Evolutionary conservation across 768 basidiomycete species (phyloP).

Genomic region (Podaxis carcinomalis): DNA sequence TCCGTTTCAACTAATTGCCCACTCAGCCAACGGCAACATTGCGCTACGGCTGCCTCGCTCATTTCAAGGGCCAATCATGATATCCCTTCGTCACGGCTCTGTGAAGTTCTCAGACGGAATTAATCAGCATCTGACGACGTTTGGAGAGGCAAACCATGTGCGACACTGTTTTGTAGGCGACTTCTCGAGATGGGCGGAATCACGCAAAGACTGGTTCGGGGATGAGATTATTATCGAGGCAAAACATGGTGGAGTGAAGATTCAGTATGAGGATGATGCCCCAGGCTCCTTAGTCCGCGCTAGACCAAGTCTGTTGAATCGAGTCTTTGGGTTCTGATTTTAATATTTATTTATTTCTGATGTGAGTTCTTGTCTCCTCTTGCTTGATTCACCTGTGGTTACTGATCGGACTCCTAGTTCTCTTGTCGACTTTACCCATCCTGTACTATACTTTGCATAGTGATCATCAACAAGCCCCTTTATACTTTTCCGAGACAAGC

Average conservation of each 20-base stretch:
- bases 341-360: slow-evolving; percentile 22
- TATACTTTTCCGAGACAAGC: neutral
- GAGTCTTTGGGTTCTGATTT: slow-evolving; percentile 42
- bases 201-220: slow-evolving; percentile 29
- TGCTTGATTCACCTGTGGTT: neutral
- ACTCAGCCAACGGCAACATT: slow-evolving; percentile 27
- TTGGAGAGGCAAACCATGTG: slow-evolving; percentile 27
- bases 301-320: slow-evolving; percentile 56
- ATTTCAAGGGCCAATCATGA: slow-evolving; percentile 34
- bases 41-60: slow-evolving; percentile 33
- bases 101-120: slow-evolving; percentile 30
- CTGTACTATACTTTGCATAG: neutral
- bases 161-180: slow-evolving; percentile 41
- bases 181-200: slow-evolving; percentile 23
- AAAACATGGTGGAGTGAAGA: slow-evolving; percentile 30
- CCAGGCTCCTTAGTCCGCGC: slow-evolving; percentile 19
- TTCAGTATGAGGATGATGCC: slow-evolving; percentile 33
- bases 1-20: slow-evolving; percentile 21
- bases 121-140: slow-evolving; percentile 23
- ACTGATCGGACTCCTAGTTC: neutral
- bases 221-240: slow-evolving; percentile 35
- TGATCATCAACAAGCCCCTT: neutral
- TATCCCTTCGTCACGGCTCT: slow-evolving; percentile 28
- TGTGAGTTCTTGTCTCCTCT: neutral
- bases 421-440: neutral